These are phyloP conservation scores for Gossypium raimondii DNA, from an alignment of 345 rosid species.

Conservation along the genomic window DNA sequence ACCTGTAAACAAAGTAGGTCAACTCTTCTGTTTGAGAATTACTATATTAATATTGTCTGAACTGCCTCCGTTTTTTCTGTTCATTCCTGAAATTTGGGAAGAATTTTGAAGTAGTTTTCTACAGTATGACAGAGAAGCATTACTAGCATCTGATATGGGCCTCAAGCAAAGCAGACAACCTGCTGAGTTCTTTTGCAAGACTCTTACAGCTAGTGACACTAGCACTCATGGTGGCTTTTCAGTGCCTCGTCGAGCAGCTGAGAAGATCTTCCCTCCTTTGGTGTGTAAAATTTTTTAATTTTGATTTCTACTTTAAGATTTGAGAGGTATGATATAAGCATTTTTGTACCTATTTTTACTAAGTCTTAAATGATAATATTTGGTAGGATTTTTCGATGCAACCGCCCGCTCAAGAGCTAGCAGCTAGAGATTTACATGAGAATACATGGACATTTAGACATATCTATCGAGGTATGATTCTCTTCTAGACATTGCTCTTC, in stretches of 20 bases:
- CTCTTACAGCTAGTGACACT: constrained; percentile 95
- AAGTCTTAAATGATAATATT: constrained; percentile 17
- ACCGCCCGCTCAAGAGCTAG: constrained; percentile 94
- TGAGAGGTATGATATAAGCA: neutral
- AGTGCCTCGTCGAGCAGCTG: constrained; percentile 97
- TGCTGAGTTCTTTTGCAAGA: constrained; percentile 93
- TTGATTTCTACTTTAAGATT: neutral
- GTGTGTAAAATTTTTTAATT: constrained; percentile 35
- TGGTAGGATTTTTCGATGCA: constrained; percentile 86
- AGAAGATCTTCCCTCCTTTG: constrained; percentile 90
- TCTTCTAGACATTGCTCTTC: neutral
- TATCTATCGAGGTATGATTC: constrained; percentile 76
- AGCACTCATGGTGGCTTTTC: constrained; percentile 99
- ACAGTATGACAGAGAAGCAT: constrained; percentile 86
- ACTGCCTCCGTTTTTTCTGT: neutral
- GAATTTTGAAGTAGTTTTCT: constrained; percentile 16
- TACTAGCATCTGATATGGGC: constrained; percentile 77
- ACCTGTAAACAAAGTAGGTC: constrained; percentile 74
- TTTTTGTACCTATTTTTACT: constrained; percentile 1
- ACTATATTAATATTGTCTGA: neutral
- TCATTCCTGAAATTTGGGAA: neutral
- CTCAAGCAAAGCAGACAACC: constrained; percentile 78
- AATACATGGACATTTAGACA: constrained; percentile 80
- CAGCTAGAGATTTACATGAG: constrained; percentile 90
- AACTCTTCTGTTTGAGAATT: constrained; percentile 23